Base-by-base conservation (phyloP, 805 yeast species). In the Wickerhamiella nectarea region DNA sequence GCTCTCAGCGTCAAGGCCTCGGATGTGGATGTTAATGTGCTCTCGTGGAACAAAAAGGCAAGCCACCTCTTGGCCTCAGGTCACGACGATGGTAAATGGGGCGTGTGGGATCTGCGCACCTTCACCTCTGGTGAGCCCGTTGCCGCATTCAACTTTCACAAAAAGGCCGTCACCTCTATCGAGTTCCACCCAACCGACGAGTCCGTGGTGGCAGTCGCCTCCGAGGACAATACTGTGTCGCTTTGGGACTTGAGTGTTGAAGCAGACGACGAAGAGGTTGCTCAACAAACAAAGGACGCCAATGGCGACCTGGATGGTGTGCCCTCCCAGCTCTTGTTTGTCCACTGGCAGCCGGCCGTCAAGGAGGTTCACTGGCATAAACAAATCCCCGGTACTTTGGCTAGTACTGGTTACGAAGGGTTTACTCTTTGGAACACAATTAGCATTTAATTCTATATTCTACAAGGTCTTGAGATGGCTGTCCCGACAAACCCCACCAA, bases 221-320 rank as follows among this genome's bases (percentile, higher is more conserved):
- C 94, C 1, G 97, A 87, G 60, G 98, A 91, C 63, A 86, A 86
- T 61, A 91, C 97, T 5, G 96, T 91, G 7, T 86, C 96, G 1
- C 67, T 91, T 52, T 91, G 98, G 98, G 98, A 91, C 67, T 71
- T 91, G 60, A 89, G 96, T 10, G 98, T 91, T 12, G 98, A 91
- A 66, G 97, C 97, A 3, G 98, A 87, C 62, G 97, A 91, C 59
- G 97, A 89, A 59, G 98, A 89, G 64, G 81, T 89, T 52, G 76
- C 82, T 46, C 81, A 80, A 57, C 96, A 89, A 65, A 74, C 76
- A 54, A 72, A 75, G 46, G 91, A 80, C 55, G 73, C 78, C 34
- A 72, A 73, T 53, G 63, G 63, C 12, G 96, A 87, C 54, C 68
- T 91, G 52, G 78, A 78, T 52, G 93, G 81, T 55, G 83, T 89